Evolutionary conservation across 208 protist genomes (phyloP).

Genomic region (Leishmania martiniquensis): DNA sequence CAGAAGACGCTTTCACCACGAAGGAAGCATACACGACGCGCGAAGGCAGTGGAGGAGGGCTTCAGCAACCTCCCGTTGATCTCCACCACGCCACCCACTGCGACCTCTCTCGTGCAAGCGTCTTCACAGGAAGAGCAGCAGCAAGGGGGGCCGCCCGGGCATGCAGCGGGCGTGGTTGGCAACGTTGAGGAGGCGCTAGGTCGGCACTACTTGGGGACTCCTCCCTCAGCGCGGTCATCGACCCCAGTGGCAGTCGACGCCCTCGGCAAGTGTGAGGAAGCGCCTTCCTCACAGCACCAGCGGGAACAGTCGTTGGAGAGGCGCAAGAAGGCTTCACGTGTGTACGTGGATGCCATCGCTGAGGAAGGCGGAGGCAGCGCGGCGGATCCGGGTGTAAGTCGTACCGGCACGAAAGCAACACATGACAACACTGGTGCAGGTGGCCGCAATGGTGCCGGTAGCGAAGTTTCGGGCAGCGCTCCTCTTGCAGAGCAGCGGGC

Average conservation of each 20-base stretch:
- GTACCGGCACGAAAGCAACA: neutral
- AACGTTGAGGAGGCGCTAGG: constrained; percentile 18
- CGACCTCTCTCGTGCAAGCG: neutral
- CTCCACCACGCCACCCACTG: neutral
- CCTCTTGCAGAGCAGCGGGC: neutral
- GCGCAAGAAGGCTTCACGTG: constrained; percentile 1
- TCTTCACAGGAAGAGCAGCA: constrained; percentile 6
- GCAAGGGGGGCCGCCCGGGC: neutral
- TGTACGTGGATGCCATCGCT: neutral
- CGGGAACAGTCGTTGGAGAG: neutral
- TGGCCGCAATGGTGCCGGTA: neutral
- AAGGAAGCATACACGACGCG: constrained; percentile 5
- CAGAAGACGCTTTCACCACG: neutral
- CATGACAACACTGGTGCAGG: neutral
- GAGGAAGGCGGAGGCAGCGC: neutral
- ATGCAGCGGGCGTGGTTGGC: constrained; percentile 5
- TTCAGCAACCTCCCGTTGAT: neutral
- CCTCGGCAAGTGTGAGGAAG: neutral
- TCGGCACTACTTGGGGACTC: constrained; percentile 1
- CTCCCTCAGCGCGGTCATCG: neutral
- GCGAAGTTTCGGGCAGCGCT: neutral
- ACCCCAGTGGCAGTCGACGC: neutral
- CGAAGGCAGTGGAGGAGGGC: neutral
- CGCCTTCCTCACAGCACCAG: neutral
- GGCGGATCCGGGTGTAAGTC: neutral